These are phyloP conservation scores for Cercospora sesami DNA, from an alignment of 2,329 filamentous ascomycete genomes.

Conservation along the genomic window DNA sequence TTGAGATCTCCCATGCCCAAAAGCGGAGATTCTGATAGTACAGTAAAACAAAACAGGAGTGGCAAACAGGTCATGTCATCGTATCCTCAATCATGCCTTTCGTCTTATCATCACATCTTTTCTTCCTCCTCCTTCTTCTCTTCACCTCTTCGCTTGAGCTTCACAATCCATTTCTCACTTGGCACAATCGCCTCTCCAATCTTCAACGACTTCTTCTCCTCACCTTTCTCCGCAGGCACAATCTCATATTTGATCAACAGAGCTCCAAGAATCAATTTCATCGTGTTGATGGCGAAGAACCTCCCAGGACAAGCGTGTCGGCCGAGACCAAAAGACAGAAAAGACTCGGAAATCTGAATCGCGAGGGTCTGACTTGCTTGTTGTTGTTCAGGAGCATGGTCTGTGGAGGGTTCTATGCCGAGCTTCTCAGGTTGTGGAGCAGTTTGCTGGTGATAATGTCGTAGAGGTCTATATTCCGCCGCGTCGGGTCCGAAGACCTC, in stretches of 20 bases:
- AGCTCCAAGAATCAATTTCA: constrained; percentile 47
- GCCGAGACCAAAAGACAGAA: constrained; percentile 28
- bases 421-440: background rate
- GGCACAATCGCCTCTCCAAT: constrained; percentile 14
- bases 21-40: background rate
- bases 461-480: constrained; percentile 28
- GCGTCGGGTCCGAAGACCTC: constrained; percentile 26
- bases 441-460: constrained; percentile 20
- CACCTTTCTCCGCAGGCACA: constrained; percentile 3
- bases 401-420: background rate
- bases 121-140: background rate
- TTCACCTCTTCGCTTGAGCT: background rate
- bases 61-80: background rate
- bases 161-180: constrained; percentile 8
- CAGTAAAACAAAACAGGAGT: background rate
- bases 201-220: constrained; percentile 6
- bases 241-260: constrained; percentile 45
- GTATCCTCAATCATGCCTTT: background rate
- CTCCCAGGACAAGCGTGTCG: constrained; percentile 39
- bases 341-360: constrained; percentile 21
- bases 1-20: background rate
- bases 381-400: background rate
- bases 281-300: constrained; percentile 49
- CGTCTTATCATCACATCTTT: background rate
- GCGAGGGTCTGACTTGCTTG: background rate